Evolutionary conservation across 306 rosid genomes (phyloP), one percentile per base, ranked within the genome.

Genomic region (Acacia acuminata): DNA sequence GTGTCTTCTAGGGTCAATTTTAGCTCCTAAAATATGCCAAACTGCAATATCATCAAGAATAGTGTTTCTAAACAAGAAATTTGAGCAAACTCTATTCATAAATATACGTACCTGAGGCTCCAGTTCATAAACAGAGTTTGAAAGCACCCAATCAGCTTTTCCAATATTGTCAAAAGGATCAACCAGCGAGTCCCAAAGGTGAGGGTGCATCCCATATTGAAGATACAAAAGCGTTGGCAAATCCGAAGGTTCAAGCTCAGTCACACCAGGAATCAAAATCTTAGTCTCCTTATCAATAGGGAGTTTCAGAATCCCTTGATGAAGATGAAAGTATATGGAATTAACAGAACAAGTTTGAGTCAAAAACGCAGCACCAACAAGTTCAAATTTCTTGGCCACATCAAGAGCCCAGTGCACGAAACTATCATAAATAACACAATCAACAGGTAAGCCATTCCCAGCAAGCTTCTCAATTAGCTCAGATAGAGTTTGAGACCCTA

Each of bases 351-450:
- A 66, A 34, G 71, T 32, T 34, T 66, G 71, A 8, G 71, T 66
- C 4, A 17, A 66, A 66, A 66, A 66, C 24, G 71, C 71, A 34
- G 71, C 71, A 66, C 45, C 43, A 16, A 66, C 44, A 4, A 86
- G 15, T 24, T 73, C 89, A 51, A 82, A 71, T 19, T 71, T 25
- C 71, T 79, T 79, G 72, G 84, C 84, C 42, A 86, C 86, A 4
- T 86, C 84, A 3, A 86, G 77, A 24, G 48, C 79, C 89, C 89
- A 86, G 22, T 78, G 71, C 61, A 83, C 1, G 67, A 83, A 77
- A 6, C 78, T n/a, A 78, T 80, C 87, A 64, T 80, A 86, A 19
- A 86, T 55, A 36, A 82, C 53, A n/a, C 81, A 69, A 36, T 84
- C 75, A 3, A 75, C 81, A 9, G 9, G 61, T 19, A 34, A 13